Conservation (phyloP, 257 asterid species). For the Forsythia suspensa region DNA sequence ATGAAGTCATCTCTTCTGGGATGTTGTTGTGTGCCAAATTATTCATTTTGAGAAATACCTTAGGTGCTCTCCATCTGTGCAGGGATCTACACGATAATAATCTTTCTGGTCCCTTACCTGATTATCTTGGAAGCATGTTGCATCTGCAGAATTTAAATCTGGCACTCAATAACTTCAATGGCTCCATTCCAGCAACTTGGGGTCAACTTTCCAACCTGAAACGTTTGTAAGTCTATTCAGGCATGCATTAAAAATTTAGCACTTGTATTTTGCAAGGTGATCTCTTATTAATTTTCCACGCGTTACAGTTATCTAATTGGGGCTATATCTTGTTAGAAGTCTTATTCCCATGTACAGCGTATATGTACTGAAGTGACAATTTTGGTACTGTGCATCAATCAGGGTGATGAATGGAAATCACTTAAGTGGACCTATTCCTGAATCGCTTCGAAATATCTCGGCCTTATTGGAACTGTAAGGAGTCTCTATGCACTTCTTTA, state of each 20-base stretch:
- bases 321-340: not conserved
- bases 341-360: not conserved
- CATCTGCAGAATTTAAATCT: constrained; percentile 67
- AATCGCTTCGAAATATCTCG: constrained; percentile 50
- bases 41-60: not conserved
- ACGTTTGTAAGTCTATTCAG: constrained; percentile 48
- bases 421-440: constrained; percentile 61
- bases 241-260: not conserved
- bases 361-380: not conserved
- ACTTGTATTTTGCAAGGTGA: not conserved
- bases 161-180: constrained; percentile 63
- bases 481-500: constrained; percentile 11
- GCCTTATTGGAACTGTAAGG: constrained; percentile 64
- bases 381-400: constrained; percentile 32
- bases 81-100: constrained; percentile 78
- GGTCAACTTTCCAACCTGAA: constrained; percentile 65
- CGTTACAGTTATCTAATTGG: not conserved
- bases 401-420: constrained; percentile 65
- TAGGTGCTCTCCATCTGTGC: constrained; percentile 15
- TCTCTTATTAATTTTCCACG: not conserved
- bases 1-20: not conserved
- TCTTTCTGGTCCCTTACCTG: constrained; percentile 67
- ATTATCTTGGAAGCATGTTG: constrained; percentile 57
- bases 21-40: not conserved
- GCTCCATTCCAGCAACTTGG: constrained; percentile 80